Conservation (phyloP, 169 alveolate genomes). For the Plasmodium berghei region DNA sequence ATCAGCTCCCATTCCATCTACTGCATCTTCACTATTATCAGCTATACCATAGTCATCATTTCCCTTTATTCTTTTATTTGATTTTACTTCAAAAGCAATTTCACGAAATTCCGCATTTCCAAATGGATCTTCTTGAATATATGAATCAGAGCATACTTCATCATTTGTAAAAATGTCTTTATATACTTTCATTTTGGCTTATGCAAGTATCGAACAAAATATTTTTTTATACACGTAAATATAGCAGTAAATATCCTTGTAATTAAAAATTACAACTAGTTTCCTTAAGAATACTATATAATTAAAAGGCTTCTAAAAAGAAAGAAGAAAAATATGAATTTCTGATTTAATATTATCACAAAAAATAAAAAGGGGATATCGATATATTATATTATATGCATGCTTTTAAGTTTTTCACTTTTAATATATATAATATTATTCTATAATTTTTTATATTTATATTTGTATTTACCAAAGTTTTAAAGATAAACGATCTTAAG, state of each 20-base stretch:
- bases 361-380: not conserved
- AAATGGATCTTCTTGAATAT: conserved; percentile 89
- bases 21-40: conserved; percentile 92
- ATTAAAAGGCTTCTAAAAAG: conserved; percentile 6
- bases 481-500: conserved; percentile 7
- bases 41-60: conserved; percentile 93
- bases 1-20: conserved; percentile 86
- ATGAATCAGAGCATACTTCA: conserved; percentile 94
- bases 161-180: conserved; percentile 92
- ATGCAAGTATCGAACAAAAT: not conserved
- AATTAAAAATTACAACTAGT: conserved; percentile 1
- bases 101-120: conserved; percentile 86
- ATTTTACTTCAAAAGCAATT: conserved; percentile 92
- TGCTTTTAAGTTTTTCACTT: not conserved
- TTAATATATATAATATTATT: conserved; percentile 14
- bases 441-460: conserved; percentile 5
- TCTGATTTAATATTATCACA: not conserved
- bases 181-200: conserved; percentile 87
- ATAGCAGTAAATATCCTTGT: conserved; percentile 10
- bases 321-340: not conserved
- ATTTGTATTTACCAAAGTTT: conserved; percentile 13
- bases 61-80: conserved; percentile 90
- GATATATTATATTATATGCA: not conserved
- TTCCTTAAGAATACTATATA: conserved; percentile 27
- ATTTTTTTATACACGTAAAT: not conserved